phyloP scores from a whole-genome alignment of 495 filamentous ascomycete species.

The Penicillium subrubescens region DNA sequence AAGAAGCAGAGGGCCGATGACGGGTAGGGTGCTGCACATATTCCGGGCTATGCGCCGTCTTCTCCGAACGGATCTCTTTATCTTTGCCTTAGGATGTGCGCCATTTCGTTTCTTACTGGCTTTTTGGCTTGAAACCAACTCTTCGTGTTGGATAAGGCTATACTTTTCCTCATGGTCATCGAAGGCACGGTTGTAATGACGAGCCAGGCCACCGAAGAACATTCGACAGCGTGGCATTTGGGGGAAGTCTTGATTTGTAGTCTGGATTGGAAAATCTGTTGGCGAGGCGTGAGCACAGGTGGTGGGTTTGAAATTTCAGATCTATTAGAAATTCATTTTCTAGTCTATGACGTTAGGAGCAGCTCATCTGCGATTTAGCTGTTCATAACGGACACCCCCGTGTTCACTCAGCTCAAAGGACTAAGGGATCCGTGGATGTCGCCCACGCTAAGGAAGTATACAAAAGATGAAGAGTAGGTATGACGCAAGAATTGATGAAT shows the following conservation, averaged over 20 bases:
- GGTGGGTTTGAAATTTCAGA: neutral
- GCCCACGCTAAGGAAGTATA: neutral
- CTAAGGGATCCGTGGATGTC: neutral
- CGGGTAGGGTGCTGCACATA: neutral
- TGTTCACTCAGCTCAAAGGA: neutral
- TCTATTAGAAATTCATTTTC: neutral
- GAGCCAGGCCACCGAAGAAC: neutral
- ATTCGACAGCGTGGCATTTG: neutral
- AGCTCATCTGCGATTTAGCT: neutral
- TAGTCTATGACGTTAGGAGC: neutral
- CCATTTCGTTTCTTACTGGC: neutral
- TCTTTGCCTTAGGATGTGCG: neutral
- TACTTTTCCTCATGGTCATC: neutral
- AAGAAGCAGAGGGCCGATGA: neutral
- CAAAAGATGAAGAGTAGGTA: neutral
- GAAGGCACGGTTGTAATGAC: neutral
- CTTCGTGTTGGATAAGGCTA: neutral
- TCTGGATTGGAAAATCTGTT: neutral
- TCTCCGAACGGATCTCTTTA: neutral
- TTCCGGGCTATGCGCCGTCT: neutral
- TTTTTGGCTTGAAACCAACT: neutral
- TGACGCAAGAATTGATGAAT: neutral
- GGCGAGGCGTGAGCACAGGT: neutral
- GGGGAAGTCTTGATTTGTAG: neutral
- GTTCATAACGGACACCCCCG: neutral